Evolutionary conservation across 768 basidiomycete species (phyloP).

Genomic region (Termitomyces sp.): DNA sequence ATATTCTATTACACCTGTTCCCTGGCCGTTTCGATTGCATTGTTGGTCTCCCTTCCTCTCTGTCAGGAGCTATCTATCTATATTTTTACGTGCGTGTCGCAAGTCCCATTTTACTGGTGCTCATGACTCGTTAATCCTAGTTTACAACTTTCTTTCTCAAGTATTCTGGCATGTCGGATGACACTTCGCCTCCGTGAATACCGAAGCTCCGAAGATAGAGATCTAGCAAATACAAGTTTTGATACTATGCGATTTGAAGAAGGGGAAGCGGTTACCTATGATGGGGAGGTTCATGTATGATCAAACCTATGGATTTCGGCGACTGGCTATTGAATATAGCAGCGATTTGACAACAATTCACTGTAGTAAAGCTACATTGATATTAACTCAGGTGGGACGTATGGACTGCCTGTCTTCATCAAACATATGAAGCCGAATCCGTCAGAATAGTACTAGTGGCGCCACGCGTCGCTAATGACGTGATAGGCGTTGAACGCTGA

Average conservation of each 20-base stretch:
- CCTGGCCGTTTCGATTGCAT: not conserved
- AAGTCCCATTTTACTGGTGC: not conserved
- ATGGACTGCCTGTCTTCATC: not conserved
- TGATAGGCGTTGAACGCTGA: too few relatives aligned
- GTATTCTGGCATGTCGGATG: slow-evolving; percentile 4
- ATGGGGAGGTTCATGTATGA: not conserved
- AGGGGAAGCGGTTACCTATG: not conserved
- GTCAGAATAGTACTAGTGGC: too few relatives aligned
- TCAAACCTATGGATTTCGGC: not conserved
- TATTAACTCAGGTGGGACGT: not conserved
- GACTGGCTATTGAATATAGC: not conserved
- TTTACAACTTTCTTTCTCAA: slow-evolving; percentile 1
- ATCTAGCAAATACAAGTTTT: not conserved
- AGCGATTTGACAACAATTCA: not conserved
- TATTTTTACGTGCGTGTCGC: not conserved
- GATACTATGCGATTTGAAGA: not conserved
- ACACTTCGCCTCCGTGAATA: slow-evolving; percentile 3
- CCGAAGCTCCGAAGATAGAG: not conserved
- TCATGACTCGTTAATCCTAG: not conserved
- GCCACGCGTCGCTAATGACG: too few relatives aligned
- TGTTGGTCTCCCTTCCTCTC: not conserved
- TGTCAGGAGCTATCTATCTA: not conserved
- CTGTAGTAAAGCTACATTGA: not conserved
- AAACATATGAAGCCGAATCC: not conserved
- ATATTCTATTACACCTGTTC: slow-evolving; percentile 4